phyloP scores from a whole-genome alignment of 495 filamentous ascomycete genomes.

The Penicillium canariense region DNA sequence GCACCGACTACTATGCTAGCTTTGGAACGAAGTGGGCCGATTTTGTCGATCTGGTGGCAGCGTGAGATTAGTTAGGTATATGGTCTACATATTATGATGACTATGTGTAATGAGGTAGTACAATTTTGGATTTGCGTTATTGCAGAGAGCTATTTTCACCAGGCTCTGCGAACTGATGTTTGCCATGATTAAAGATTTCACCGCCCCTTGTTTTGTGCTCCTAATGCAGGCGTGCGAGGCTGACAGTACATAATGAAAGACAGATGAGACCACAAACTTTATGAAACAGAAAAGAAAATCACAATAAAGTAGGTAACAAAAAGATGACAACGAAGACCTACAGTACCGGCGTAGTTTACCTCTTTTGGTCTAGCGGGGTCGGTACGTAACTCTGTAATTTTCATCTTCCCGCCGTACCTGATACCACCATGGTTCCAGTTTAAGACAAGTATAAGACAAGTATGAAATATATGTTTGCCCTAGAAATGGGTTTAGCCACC shows the following conservation, averaged over 20 bases:
- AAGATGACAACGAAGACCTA: no score
- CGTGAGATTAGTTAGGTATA: conserved; percentile 12
- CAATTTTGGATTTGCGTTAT: background rate
- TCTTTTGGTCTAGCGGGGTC: conserved; percentile 1
- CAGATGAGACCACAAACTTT: background rate
- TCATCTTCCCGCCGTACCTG: background rate
- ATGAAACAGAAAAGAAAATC: background rate
- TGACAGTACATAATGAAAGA: background rate
- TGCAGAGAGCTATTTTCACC: background rate
- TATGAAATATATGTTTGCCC: no score
- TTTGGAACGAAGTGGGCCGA: conserved; percentile 43
- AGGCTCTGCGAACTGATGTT: background rate
- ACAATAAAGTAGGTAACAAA: background rate
- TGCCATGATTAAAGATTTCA: conserved; percentile 1
- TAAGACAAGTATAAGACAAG: background rate
- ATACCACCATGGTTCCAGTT: conserved; percentile 1
- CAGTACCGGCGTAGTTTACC: background rate
- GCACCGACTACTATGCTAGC: conserved; percentile 43
- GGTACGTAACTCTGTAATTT: conserved; percentile 16
- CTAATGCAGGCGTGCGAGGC: background rate
- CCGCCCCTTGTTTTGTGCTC: background rate
- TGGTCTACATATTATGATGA: background rate
- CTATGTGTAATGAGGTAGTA: conserved; percentile 3
- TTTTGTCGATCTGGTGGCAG: conserved; percentile 42
- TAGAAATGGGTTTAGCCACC: background rate